phyloP scores from a whole-genome alignment of 495 filamentous ascomycete genomes.

The Antarctomyces pellizariae region DNA sequence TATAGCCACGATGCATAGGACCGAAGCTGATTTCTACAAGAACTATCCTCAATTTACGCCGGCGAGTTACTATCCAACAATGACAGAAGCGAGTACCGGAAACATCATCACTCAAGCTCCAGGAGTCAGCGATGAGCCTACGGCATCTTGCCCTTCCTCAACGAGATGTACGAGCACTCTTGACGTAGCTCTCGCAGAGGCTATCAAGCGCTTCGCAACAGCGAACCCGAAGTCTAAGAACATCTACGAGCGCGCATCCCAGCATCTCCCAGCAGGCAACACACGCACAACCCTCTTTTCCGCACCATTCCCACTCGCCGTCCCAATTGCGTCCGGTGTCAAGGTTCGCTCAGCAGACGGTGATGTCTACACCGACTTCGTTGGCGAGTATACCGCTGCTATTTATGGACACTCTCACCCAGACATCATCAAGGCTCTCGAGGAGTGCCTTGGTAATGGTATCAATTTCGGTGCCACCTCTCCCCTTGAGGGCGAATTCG shows the following conservation, averaged over 20 bases:
- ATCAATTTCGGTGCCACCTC: conserved; percentile 15
- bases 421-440: conserved; percentile 16
- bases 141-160: too few relatives aligned
- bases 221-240: conserved; percentile 15
- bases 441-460: conserved; percentile 9
- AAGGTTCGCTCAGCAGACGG: conserved; percentile 8
- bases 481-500: conserved; percentile 13
- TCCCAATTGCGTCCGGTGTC: too few relatives aligned
- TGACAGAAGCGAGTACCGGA: too few relatives aligned
- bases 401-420: conserved; percentile 29
- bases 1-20: too few relatives aligned
- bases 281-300: conserved; percentile 30
- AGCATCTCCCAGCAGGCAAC: conserved; percentile 31
- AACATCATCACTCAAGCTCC: too few relatives aligned
- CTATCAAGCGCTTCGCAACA: not conserved
- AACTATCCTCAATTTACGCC: too few relatives aligned
- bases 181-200: too few relatives aligned
- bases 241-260: conserved; percentile 15
- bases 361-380: conserved; percentile 21
- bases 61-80: too few relatives aligned
- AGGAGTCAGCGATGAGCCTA: too few relatives aligned
- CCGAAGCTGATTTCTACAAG: too few relatives aligned
- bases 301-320: conserved; percentile 31
- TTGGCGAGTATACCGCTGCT: conserved; percentile 28
- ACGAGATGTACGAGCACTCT: too few relatives aligned